These are phyloP conservation scores for Acer yangbiense DNA, from an alignment of 345 rosid species.

Conservation along the genomic window DNA sequence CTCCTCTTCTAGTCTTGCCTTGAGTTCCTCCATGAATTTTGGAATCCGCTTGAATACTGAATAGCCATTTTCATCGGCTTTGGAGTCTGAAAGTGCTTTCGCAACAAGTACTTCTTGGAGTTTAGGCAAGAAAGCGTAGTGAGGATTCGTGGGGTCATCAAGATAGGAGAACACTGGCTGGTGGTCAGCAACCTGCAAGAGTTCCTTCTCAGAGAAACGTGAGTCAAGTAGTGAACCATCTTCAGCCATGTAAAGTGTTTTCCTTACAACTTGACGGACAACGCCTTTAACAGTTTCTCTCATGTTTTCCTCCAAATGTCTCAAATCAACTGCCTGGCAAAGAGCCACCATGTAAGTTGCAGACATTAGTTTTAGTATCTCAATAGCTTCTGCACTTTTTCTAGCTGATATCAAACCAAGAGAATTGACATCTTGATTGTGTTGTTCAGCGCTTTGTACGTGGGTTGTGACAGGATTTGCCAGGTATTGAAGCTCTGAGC, in stretches of 20 bases:
- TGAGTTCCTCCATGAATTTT: conserved; percentile 39
- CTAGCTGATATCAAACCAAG: conserved; percentile 50
- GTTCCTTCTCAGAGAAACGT: conserved; percentile 48
- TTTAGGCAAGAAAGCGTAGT: conserved; percentile 41
- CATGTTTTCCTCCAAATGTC: conserved; percentile 57
- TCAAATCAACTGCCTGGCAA: conserved; percentile 52
- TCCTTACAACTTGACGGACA: conserved; percentile 34
- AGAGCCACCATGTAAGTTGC: conserved; percentile 52
- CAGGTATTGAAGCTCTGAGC: conserved; percentile 58
- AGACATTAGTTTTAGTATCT: conserved; percentile 51
- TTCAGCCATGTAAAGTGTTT: conserved; percentile 42
- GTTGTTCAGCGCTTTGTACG: conserved; percentile 56
- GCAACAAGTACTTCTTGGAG: conserved; percentile 37
- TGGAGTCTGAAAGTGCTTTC: conserved; percentile 31
- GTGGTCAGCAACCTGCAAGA: conserved; percentile 45
- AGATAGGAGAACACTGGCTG: conserved; percentile 46
- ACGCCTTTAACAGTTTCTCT: conserved; percentile 36
- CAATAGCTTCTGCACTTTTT: conserved; percentile 52
- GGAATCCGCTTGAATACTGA: conserved; percentile 43
- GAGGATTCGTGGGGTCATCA: conserved; percentile 49
- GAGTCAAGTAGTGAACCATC: conserved; percentile 47
- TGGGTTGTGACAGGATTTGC: conserved; percentile 56
- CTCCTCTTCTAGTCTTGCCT: conserved; percentile 40
- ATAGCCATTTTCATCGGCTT: conserved; percentile 30
- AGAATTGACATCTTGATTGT: conserved; percentile 59